phyloP scores from a whole-genome alignment of 106 monocot species.

The Gastrodia elata region DNA sequence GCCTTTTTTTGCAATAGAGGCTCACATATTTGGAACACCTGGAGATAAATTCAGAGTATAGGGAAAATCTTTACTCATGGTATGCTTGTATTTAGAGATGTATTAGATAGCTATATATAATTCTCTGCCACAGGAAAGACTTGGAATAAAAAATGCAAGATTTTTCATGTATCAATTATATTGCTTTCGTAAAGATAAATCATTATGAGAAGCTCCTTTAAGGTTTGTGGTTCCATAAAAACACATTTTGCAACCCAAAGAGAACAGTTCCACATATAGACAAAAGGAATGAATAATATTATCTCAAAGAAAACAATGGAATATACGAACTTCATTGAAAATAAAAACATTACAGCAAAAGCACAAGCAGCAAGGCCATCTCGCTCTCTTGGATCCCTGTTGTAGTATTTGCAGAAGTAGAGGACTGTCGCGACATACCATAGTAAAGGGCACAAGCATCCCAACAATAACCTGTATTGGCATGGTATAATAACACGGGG shows the following conservation, averaged over 20 bases:
- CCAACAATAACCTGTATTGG: conserved; percentile 15
- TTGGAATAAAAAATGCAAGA: too few relatives aligned
- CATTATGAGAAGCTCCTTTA: background rate
- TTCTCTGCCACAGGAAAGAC: too few relatives aligned
- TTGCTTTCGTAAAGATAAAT: background rate
- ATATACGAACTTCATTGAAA: too few relatives aligned
- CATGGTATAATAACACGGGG: background rate
- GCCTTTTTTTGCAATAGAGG: too few relatives aligned
- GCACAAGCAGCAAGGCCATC: conserved; percentile 16
- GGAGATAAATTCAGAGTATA: too few relatives aligned
- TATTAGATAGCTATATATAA: too few relatives aligned
- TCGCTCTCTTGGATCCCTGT: conserved; percentile 25
- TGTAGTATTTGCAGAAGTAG: conserved; percentile 16
- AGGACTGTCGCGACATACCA: conserved; percentile 16
- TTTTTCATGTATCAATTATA: background rate
- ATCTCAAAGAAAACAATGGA: too few relatives aligned
- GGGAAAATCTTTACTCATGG: too few relatives aligned
- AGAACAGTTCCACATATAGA: background rate
- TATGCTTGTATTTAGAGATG: too few relatives aligned
- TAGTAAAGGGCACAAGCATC: conserved; percentile 16
- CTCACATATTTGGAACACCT: too few relatives aligned
- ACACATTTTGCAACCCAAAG: background rate
- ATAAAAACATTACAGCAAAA: conserved; percentile 9
- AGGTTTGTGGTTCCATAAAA: background rate
- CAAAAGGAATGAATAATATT: too few relatives aligned